Percentiles rank a stretch among this genome's conserved stretches.
These are phyloP conservation scores for Solanum infundibuliforme DNA, from an alignment of 257 asterid genomes.

Conservation along the genomic window DNA sequence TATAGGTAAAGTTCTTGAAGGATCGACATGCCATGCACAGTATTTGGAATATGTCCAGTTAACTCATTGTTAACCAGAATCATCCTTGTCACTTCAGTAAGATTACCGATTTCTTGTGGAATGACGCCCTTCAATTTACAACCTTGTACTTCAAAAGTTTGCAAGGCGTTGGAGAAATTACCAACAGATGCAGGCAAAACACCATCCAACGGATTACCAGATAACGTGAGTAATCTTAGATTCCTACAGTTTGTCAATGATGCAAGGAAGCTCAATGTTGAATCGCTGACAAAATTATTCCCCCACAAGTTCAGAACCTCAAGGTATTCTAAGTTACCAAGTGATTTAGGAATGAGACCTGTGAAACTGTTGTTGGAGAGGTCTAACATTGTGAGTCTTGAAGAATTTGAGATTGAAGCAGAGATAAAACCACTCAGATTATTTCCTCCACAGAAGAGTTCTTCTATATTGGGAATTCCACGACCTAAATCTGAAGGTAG, in stretches of 20 bases:
- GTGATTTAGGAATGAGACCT: background rate
- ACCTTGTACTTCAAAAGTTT: background rate
- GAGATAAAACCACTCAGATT: background rate
- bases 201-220: background rate
- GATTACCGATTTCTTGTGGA: background rate
- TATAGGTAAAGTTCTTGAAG: too few species aligned
- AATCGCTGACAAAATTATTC: background rate
- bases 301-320: rapidly evolving
- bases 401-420: background rate
- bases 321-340: background rate
- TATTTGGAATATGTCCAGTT: too few species aligned
- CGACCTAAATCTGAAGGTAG: background rate
- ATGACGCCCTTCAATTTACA: background rate
- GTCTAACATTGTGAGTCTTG: rapidly evolving
- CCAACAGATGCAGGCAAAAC: background rate
- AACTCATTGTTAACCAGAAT: background rate
- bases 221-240: rapidly evolving
- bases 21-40: too few species aligned
- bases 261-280: background rate
- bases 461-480: background rate
- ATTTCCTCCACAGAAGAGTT: background rate
- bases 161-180: background rate
- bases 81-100: background rate
- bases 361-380: background rate
- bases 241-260: background rate